Base-by-base conservation (phyloP, 306 rosid genomes). In the Canavalia ensiformis region DNA sequence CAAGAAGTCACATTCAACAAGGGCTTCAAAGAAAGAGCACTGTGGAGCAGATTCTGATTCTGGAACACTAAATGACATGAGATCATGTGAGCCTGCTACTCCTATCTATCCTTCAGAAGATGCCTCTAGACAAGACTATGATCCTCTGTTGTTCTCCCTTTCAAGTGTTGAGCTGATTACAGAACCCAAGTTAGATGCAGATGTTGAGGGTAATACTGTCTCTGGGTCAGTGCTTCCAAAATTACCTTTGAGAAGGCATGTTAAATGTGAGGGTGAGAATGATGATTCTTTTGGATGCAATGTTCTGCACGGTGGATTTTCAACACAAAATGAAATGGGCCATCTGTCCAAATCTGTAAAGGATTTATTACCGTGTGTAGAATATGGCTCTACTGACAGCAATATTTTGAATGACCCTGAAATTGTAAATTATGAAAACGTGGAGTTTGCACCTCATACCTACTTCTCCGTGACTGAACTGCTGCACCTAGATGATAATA, bases 91-190 rank as follows among this genome's bases (percentile, higher is more conserved):
- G 80, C 86, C 91, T 37, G 72, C 75, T 79, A 87, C 90, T 72
- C 89, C 85, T 8, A 55, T 88, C 80, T 87, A 80, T 83, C 86
- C 90, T 33, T 8, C 63, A 59, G 87, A 83, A 52, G 92, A 88
- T 79, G 86, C 58, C 8, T 64, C 89, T 50, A 69, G 78, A 76
- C 88, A 76, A 77, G 92, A 90, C 62, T 57, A 77, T 72, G 88
- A 88, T 88, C 92, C 89, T 82, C 87, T 84, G 73, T 87, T 84
- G 58, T 90, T 87, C 83, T 79, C 94, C 72, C 92, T 89, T 41
- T 72, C 93, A 41, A 89, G 74, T 51, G 92, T 87, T 44, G 90
- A 92, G 86, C 79, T 88, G 57, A 76, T 94, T 50, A 74, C 87
- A 33, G 94, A 87, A 51, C 88, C 82, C 74, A 80, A 72, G 74